Evolutionary conservation across 805 yeast species (phyloP).

Genomic region (Ogataea pilisensis): DNA sequence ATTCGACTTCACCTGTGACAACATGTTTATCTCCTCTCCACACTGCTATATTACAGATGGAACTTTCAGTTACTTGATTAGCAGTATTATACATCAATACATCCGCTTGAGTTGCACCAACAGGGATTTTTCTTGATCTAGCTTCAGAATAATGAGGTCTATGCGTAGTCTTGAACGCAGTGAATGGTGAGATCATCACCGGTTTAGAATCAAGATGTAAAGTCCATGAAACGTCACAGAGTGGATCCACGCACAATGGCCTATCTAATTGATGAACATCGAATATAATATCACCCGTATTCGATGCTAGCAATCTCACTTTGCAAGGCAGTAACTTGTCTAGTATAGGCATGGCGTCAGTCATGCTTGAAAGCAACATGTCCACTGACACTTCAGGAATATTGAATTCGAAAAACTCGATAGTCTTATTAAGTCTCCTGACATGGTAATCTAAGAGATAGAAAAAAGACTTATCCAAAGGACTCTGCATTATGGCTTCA

Average conservation of each 20-base stretch:
- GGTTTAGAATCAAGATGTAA: constrained; percentile 57
- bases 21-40: constrained; percentile 32
- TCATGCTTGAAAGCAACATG: constrained; percentile 39
- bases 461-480: constrained; percentile 37
- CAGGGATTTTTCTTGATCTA: constrained; percentile 45
- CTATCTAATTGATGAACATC: constrained; percentile 23
- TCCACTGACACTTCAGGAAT: constrained; percentile 34
- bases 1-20: constrained; percentile 26
- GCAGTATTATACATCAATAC: constrained; percentile 65
- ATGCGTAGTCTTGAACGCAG: constrained; percentile 82
- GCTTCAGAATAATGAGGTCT: constrained; percentile 63
- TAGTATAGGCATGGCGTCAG: constrained; percentile 30
- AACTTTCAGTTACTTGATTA: constrained; percentile 69
- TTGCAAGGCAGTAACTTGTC: constrained; percentile 38
- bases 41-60: constrained; percentile 77
- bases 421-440: constrained; percentile 51
- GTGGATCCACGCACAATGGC: constrained; percentile 4
- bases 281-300: constrained; percentile 27
- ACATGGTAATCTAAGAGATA: constrained; percentile 63
- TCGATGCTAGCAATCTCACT: constrained; percentile 42
- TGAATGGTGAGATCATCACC: constrained; percentile 62
- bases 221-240: constrained; percentile 39
- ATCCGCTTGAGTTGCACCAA: constrained; percentile 40
- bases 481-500: constrained; percentile 23
- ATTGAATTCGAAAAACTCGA: constrained; percentile 50